phyloP scores from a whole-genome alignment of 495 filamentous ascomycete species.

The Xylaria intraflava region DNA sequence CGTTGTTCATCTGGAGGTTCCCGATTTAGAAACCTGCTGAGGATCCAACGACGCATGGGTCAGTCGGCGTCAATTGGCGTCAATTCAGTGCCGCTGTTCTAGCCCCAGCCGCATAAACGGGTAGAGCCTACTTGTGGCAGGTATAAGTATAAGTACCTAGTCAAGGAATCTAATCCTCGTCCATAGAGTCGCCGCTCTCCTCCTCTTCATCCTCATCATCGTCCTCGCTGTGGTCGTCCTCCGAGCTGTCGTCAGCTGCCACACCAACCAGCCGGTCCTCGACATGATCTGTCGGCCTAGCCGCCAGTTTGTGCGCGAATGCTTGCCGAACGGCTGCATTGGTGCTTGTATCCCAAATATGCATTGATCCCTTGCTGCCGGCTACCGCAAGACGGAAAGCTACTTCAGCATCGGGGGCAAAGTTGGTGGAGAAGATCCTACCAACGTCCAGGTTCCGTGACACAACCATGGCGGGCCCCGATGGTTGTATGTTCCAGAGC shows the following conservation, averaged over 20 bases:
- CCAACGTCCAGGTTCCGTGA: constrained; percentile 87
- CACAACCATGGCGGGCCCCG: constrained; percentile 79
- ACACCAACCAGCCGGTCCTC: constrained; percentile 73
- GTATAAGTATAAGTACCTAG: too few relatives aligned
- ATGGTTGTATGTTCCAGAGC: constrained; percentile 84
- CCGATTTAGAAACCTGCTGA: not conserved
- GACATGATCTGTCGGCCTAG: constrained; percentile 48
- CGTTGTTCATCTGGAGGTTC: not conserved
- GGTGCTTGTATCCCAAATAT: constrained; percentile 95
- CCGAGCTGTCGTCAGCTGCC: constrained; percentile 55
- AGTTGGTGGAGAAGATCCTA: constrained; percentile 84
- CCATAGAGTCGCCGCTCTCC: constrained; percentile 76
- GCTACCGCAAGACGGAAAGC: constrained; percentile 88
- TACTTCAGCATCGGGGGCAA: constrained; percentile 83
- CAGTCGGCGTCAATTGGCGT: not conserved
- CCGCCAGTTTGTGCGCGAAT: constrained; percentile 67
- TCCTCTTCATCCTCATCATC: constrained; percentile 42
- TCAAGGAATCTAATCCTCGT: constrained; percentile 55
- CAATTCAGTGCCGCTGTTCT: constrained; percentile 3
- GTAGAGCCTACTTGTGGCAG: too few relatives aligned
- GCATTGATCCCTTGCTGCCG: constrained; percentile 87
- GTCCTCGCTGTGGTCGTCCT: constrained; percentile 47
- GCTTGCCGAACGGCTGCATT: constrained; percentile 81
- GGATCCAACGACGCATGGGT: not conserved
- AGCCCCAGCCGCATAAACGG: not conserved